Percentiles rank a stretch among this genome's conserved stretches.
phyloP scores from a whole-genome alignment of 2,329 filamentous ascomycete species.

The Hypocrella siamensis region DNA sequence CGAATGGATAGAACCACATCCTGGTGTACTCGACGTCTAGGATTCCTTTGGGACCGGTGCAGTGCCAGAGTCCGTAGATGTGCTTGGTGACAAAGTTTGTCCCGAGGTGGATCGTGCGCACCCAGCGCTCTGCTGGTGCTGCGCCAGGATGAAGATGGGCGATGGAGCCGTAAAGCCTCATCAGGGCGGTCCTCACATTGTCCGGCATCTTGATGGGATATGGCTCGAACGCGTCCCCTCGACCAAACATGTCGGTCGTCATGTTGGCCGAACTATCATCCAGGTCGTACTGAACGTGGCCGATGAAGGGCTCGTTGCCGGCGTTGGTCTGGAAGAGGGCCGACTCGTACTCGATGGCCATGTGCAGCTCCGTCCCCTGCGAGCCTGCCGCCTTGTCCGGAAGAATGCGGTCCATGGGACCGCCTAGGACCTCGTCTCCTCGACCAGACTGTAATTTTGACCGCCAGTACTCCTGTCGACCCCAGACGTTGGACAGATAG shows the following conservation, averaged over 20 bases:
- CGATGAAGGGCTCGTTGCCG: constrained; percentile 18
- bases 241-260: constrained; percentile 10
- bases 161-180: constrained; percentile 15
- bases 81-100: constrained; percentile 21
- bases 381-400: constrained; percentile 7
- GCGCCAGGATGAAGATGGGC: constrained; percentile 11
- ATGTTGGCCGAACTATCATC: constrained; percentile 10
- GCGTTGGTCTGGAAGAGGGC: constrained; percentile 22
- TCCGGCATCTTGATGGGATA: constrained; percentile 16
- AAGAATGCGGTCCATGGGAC: constrained; percentile 8
- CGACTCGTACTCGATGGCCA: constrained; percentile 24
- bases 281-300: constrained; percentile 16
- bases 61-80: constrained; percentile 21
- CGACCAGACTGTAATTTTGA: not conserved
- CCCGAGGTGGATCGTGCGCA: constrained; percentile 16
- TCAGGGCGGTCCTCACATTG: constrained; percentile 13
- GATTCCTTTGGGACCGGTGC: constrained; percentile 19
- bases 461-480: constrained; percentile 24
- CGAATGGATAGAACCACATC: constrained; percentile 23
- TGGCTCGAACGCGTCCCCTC: constrained; percentile 12
- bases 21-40: constrained; percentile 15
- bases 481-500: constrained; percentile 26
- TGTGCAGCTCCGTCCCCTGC: constrained; percentile 16
- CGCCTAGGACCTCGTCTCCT: constrained; percentile 7
- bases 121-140: constrained; percentile 15